These are phyloP conservation scores for Fusarium nisikadoi DNA, from an alignment of 2,329 filamentous ascomycete species.

Conservation along the genomic window DNA sequence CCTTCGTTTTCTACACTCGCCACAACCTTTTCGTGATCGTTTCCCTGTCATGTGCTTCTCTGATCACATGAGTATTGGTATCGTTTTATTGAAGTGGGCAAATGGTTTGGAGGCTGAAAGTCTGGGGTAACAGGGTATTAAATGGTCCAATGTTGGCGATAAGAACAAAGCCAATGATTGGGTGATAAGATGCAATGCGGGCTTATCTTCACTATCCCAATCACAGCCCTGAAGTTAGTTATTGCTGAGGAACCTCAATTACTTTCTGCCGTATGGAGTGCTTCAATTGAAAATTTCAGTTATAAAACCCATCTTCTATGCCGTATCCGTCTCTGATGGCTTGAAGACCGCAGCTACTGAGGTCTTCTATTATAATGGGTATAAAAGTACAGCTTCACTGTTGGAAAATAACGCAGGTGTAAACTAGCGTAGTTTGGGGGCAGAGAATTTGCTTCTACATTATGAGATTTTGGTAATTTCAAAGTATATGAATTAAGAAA, in stretches of 20 bases:
- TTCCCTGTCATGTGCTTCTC: constrained; percentile 30
- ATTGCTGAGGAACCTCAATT: background rate
- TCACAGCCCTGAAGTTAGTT: background rate
- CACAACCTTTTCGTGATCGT: constrained; percentile 45
- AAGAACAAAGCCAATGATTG: constrained; percentile 1
- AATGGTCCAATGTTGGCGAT: background rate
- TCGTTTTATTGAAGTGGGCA: background rate
- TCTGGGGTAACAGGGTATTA: background rate
- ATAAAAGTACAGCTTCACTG: background rate
- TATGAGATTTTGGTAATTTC: too few species aligned
- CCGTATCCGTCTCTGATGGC: fast-evolving
- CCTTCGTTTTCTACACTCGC: constrained; percentile 44
- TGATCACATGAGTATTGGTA: background rate
- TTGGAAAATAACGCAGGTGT: background rate
- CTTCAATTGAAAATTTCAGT: fast-evolving
- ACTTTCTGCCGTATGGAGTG: background rate
- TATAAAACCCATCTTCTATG: fast-evolving
- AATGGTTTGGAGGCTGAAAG: background rate
- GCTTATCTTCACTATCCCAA: background rate
- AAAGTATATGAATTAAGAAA: too few species aligned
- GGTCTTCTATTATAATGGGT: background rate
- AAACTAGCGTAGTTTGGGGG: background rate
- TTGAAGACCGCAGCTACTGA: background rate
- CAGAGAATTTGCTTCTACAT: too few species aligned
- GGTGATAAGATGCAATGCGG: background rate